phyloP scores from a whole-genome alignment of 2,329 filamentous ascomycete genomes.

The Periconia sp. region DNA sequence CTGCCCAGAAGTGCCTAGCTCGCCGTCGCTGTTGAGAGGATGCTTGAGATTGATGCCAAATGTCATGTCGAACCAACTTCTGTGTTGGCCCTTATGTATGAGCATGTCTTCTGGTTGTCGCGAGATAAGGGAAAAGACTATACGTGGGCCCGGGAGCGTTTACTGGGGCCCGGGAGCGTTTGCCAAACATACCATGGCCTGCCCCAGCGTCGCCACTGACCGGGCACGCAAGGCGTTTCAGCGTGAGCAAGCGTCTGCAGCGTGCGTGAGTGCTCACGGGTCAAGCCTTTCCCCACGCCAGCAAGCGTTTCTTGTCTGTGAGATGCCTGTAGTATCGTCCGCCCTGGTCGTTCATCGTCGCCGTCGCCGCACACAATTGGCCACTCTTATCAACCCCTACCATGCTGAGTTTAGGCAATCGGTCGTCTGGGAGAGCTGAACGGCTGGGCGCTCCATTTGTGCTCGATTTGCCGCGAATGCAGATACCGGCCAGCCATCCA shows the following conservation, averaged over 20 bases:
- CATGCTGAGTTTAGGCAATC: slow-evolving; percentile 22
- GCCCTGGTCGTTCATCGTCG: slow-evolving; percentile 14
- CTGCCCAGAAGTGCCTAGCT: slow-evolving; percentile 9
- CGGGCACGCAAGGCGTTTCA: slow-evolving; percentile 9
- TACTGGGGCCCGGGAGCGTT: too few species aligned
- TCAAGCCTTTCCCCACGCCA: slow-evolving; percentile 23
- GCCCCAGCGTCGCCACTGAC: slow-evolving; percentile 5
- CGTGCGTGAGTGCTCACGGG: too few species aligned
- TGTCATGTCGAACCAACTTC: slow-evolving; percentile 9
- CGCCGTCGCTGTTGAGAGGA: slow-evolving; percentile 9
- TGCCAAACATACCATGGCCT: too few species aligned
- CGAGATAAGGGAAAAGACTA: too few species aligned
- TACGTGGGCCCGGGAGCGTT: too few species aligned
- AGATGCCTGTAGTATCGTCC: slow-evolving; percentile 18
- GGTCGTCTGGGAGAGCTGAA: slow-evolving; percentile 17
- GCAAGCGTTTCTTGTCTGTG: slow-evolving; percentile 11
- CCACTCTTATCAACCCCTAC: slow-evolving; percentile 30
- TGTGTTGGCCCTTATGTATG: too few species aligned
- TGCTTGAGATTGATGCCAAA: slow-evolving; percentile 24
- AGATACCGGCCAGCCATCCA: slow-evolving; percentile 24
- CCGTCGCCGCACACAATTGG: slow-evolving; percentile 15
- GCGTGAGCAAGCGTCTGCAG: slow-evolving; percentile 12
- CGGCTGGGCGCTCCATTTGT: slow-evolving; percentile 17
- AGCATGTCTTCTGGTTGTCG: too few species aligned
- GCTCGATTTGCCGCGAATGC: slow-evolving; percentile 21